Evolutionary conservation across 2,329 filamentous ascomycete species (phyloP), one percentile per base, ranked within the genome.

Genomic region (Ophiognomonia clavigignenti-juglandacearum): DNA sequence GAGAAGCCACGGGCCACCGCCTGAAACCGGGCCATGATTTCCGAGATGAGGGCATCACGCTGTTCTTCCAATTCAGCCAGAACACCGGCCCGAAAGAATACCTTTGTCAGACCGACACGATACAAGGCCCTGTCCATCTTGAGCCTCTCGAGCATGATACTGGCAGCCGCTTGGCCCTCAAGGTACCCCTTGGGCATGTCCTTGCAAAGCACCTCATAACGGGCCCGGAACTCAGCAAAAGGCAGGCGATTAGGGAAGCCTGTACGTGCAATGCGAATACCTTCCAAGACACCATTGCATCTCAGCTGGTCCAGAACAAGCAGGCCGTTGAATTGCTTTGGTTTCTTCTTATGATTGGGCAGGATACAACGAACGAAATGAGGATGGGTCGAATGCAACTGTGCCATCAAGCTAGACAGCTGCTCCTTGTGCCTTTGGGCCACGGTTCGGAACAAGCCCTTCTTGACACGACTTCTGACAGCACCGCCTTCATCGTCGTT

Each of bases 241-340:
- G 88, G 79, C 26, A 98, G 75, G 56, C 93, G 79, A 62, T 98
- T 98, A 42, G 93, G 93, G 64, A 98, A 98, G 20, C 93, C 93
- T 5, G 95, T 98, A 38, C 93, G 83, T 20, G 93, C 93, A 65
- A 98, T 98, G 52, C 93, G 82, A 60, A 98, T 98, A 53, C 93
- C 93, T 69, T 98, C 93, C n/a, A 98, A 75, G 3, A 98, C 93
- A 86, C 93, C 93, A 63, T 98, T 98, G 69, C 93, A 98, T 43
- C 93, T 83, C n/a, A 98, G 73, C 64, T 98, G 95, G 60, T 98
- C 93, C 6, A 98, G 77, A 2, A 98, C 95, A n/a, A 98, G 79
- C 3, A 90, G 81, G 3, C 88, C 88, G 61, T 86, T 88, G 65
- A 97, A 89, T 61, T 91, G 86, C 67, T 98, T 98, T 1, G 93